A percentile compares a stretch with the other conserved stretches of the same genome.
phyloP scores from a whole-genome alignment of 2,329 filamentous ascomycete genomes.

The Dactylellina drechsleri region DNA sequence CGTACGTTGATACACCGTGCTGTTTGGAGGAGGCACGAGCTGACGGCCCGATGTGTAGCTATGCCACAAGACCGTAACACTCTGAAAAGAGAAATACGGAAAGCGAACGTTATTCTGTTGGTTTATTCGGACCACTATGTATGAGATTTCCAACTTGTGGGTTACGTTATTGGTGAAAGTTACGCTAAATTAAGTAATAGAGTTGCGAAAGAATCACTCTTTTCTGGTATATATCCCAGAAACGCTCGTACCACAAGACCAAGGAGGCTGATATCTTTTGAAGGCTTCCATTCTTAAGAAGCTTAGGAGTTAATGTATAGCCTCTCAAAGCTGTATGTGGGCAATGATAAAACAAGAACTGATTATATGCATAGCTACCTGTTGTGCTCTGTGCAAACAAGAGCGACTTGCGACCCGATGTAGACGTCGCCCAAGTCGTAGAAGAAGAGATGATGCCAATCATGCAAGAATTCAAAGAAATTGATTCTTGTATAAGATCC shows the following conservation, averaged over 20 bases:
- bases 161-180: not conserved
- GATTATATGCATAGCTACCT: slow-evolving; percentile 64
- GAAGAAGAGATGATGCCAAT: slow-evolving; percentile 98
- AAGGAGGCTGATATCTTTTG: slow-evolving; percentile 6
- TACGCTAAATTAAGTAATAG: slow-evolving; percentile 46
- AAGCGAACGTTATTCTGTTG: slow-evolving; percentile 94
- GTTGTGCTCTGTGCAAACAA: slow-evolving; percentile 98
- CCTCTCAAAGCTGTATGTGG: not conserved
- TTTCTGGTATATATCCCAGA: slow-evolving; percentile 73
- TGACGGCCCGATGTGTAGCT: slow-evolving; percentile 63
- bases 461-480: slow-evolving; percentile 94
- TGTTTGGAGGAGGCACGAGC: not conserved
- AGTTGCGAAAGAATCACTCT: slow-evolving; percentile 96
- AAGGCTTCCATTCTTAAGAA: slow-evolving; percentile 90
- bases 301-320: slow-evolving; percentile 90
- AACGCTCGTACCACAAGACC: not conserved
- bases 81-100: slow-evolving; percentile 91
- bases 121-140: slow-evolving; percentile 96
- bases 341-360: too few relatives aligned
- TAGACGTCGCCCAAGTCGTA: slow-evolving; percentile 82
- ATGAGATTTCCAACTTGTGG: not conserved
- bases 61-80: slow-evolving; percentile 91
- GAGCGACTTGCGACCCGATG: slow-evolving; percentile 82
- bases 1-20: slow-evolving; percentile 28
- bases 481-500: slow-evolving; percentile 95